Evolutionary conservation across 345 rosid genomes (phyloP).

Genomic region (Eucalyptus polybractea): DNA sequence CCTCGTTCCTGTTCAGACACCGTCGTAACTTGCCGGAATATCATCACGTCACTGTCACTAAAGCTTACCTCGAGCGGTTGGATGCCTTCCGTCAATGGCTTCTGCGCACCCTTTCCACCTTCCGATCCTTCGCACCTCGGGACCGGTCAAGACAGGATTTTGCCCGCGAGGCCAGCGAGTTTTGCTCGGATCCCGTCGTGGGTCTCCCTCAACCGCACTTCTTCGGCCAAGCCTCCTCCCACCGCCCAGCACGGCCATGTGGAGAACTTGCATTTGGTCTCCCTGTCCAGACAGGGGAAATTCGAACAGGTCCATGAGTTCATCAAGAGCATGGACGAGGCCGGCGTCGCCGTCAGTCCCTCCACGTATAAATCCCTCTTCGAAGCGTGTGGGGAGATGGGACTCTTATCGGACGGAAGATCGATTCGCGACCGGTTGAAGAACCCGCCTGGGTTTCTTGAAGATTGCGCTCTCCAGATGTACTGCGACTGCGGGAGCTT

Average conservation of each 20-base stretch:
- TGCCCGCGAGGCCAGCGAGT: conserved; percentile 9
- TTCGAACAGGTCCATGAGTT: conserved; percentile 53
- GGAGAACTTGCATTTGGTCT: conserved; percentile 45
- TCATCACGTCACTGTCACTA: neutral
- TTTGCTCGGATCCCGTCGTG: conserved; percentile 42
- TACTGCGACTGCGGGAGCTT: conserved; percentile 45
- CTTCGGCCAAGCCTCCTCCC: conserved; percentile 9
- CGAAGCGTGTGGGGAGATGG: conserved; percentile 25
- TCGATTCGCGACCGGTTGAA: conserved; percentile 24
- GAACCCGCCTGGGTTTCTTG: conserved; percentile 19
- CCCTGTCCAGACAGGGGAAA: conserved; percentile 43
- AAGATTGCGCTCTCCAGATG: conserved; percentile 30
- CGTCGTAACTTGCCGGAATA: neutral
- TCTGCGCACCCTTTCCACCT: neutral
- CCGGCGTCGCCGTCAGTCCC: conserved; percentile 27
- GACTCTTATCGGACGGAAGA: conserved; percentile 33
- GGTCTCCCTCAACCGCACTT: conserved; percentile 36
- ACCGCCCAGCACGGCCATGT: conserved; percentile 15
- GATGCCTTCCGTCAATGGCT: neutral
- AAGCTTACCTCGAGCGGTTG: neutral
- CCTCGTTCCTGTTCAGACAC: neutral
- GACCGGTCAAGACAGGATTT: neutral
- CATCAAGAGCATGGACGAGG: conserved; percentile 37
- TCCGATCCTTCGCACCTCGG: neutral
- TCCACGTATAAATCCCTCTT: conserved; percentile 30